Base-by-base conservation (phyloP, 345 rosid species). In the Luvunga scandens region DNA sequence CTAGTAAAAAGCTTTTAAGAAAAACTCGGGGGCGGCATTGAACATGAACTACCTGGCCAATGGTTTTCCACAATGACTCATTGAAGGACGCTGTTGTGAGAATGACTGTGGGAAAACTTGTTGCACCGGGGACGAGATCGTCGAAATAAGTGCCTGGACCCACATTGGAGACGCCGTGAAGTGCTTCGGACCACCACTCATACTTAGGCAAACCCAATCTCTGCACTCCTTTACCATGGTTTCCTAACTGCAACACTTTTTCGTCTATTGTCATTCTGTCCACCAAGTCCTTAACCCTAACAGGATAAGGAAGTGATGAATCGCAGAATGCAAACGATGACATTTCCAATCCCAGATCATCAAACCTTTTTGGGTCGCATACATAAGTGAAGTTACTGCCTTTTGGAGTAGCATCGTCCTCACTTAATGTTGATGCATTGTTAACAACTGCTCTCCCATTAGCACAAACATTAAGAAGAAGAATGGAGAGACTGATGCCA, bases 111-210 rank as follows among this genome's bases (percentile, higher is more conserved):
- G 92, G 90, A 42, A 89, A 87, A 63, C 89, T 89, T 0, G 89
- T 85, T 4, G 90, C 85, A 0, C 85, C 81, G 0, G 85, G 88
- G 21, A 89, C 76, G 0, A 79, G 45, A 4, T 42, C 16, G 14
- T 85, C 86, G 7, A 81, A 87, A 38, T 34, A 72, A 2, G 84
- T 82, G 1, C 87, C 90, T 0, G 72, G 77, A 19, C 90, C 89
- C 2, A 81, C 84, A 6, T 81, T 5, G 39, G 92, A 82, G 21
- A 87, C 85, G 1, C 92, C 89, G 9, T 87, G 90, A 1, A 87
- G 77, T 5, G 87, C 91, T 79, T 87, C 89, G 0, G 86, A 82
- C 92, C 90, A 87, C 90, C 90, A 89, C 77, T 78, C 66, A 28
- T 89, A 87, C 55, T 22, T 12, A 0, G 88, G 88, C 2, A 89